Evolutionary conservation across 2,329 filamentous ascomycete species (phyloP).

Genomic region (Chaetomiaceae sp.): DNA sequence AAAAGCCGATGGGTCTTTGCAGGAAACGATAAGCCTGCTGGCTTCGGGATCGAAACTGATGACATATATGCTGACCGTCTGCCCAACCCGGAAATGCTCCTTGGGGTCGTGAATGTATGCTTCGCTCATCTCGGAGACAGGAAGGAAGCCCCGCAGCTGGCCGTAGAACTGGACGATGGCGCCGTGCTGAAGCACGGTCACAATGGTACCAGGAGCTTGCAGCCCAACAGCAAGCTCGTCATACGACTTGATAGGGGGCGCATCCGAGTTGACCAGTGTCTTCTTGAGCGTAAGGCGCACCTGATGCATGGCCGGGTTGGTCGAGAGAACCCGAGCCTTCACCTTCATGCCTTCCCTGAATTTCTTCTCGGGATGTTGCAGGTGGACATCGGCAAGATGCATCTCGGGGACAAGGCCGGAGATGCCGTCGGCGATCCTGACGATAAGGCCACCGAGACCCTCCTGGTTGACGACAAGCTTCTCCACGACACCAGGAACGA

Average conservation of each 20-base stretch:
- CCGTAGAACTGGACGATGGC: conserved; percentile 93
- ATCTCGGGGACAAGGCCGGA: conserved; percentile 81
- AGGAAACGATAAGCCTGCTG: conserved; percentile 76
- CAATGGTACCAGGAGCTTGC: conserved; percentile 78
- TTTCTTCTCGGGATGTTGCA: conserved; percentile 94
- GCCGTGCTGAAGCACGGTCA: conserved; percentile 71
- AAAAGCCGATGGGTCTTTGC: conserved; percentile 79
- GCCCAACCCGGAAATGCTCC: conserved; percentile 82
- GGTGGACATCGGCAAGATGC: conserved; percentile 79
- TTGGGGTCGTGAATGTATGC: conserved; percentile 85
- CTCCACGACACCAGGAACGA: conserved; percentile 78
- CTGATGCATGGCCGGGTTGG: conserved; percentile 66
- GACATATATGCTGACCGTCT: conserved; percentile 88
- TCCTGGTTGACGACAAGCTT: conserved; percentile 71
- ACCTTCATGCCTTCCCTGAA: conserved; percentile 82
- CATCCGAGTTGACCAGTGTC: conserved; percentile 83
- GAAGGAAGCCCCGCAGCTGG: conserved; percentile 74
- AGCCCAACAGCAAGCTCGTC: conserved; percentile 66
- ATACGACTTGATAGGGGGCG: conserved; percentile 70
- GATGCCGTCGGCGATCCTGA: conserved; percentile 81
- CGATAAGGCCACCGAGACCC: conserved; percentile 74
- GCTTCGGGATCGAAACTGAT: conserved; percentile 68
- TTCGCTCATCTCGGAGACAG: conserved; percentile 96
- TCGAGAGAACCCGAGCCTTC: conserved; percentile 78
- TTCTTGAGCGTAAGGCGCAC: conserved; percentile 91